These are phyloP conservation scores for Neospora caninum DNA, from an alignment of 169 alveolate species.

Conservation along the genomic window DNA sequence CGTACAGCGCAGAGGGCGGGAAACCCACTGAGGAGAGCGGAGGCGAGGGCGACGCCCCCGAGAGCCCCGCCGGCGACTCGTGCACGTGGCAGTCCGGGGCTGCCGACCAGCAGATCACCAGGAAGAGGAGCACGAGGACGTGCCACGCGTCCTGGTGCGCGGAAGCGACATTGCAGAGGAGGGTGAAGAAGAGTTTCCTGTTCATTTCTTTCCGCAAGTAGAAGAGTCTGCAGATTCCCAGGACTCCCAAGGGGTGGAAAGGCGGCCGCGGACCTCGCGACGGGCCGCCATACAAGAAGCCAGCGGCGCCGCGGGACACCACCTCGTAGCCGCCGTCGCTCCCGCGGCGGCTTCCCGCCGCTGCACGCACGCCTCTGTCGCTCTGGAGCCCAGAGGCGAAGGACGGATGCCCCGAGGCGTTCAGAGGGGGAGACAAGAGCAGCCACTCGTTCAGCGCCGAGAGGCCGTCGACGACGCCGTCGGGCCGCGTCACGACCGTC, in stretches of 20 bases:
- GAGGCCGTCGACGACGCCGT: constrained; percentile 15
- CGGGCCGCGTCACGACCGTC: background rate
- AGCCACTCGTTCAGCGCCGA: constrained; percentile 37
- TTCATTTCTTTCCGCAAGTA: constrained; percentile 42
- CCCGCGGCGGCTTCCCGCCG: background rate
- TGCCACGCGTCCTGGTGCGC: constrained; percentile 62
- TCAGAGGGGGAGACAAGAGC: background rate
- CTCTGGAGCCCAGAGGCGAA: background rate
- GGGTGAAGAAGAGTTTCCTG: constrained; percentile 32
- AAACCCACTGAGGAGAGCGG: constrained; percentile 1
- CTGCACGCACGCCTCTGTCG: background rate
- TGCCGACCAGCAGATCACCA: constrained; percentile 60
- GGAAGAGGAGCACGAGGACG: constrained; percentile 57
- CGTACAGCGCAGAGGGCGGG: constrained; percentile 1
- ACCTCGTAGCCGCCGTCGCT: background rate
- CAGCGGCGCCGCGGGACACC: background rate
- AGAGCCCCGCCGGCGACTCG: too few relatives aligned
- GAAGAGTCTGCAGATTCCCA: constrained; percentile 62
- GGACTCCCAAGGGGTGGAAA: constrained; percentile 37
- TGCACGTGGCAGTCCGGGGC: constrained; percentile 39
- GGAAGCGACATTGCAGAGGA: constrained; percentile 45
- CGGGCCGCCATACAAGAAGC: background rate
- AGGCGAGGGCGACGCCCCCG: background rate
- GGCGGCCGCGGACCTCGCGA: constrained; percentile 44
- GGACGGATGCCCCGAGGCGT: constrained; percentile 11